Percentiles rank a stretch among this genome's conserved stretches.
Conservation (phyloP, 768 basidiomycete species). For the Rhodosporidiobolus sp. region DNA sequence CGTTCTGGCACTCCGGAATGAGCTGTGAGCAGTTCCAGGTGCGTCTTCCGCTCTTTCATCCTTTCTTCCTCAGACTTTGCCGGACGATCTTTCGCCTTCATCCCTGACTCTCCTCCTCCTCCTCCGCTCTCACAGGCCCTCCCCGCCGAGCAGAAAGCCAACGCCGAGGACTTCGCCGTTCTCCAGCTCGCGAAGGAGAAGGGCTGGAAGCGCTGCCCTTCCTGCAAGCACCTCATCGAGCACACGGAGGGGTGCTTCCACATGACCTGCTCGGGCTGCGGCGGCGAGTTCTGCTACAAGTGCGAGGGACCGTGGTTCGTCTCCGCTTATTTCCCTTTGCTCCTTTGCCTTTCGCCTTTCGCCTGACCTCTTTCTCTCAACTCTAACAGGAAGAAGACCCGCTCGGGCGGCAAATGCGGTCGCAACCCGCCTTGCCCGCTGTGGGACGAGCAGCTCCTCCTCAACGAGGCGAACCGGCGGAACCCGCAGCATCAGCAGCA, state of each 20-base stretch:
- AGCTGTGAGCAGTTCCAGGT: constrained; percentile 12
- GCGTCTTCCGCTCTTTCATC: background rate
- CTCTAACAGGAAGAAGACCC: no score
- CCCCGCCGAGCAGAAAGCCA: background rate
- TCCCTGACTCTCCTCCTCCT: background rate
- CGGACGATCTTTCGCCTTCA: background rate
- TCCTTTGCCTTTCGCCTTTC: background rate
- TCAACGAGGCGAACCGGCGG: background rate
- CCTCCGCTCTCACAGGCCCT: background rate
- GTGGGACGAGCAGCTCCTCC: constrained; percentile 13
- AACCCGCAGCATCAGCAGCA: background rate
- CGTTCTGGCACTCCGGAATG: background rate
- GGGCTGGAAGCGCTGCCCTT: constrained; percentile 4
- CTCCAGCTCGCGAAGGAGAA: background rate
- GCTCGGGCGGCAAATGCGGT: background rate
- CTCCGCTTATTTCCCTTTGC: no score
- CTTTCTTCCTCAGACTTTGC: background rate
- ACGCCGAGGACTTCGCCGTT: background rate
- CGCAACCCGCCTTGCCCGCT: constrained; percentile 9
- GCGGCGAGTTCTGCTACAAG: background rate
- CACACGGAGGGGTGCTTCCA: constrained; percentile 3
- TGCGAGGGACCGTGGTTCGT: background rate
- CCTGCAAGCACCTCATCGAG: constrained; percentile 4
- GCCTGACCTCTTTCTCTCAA: background rate
- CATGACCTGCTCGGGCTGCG: constrained; percentile 10